A percentile compares a stretch with the other conserved stretches of the same genome.
Conservation (phyloP, 306 rosid genomes). For the Medicago arabica region DNA sequence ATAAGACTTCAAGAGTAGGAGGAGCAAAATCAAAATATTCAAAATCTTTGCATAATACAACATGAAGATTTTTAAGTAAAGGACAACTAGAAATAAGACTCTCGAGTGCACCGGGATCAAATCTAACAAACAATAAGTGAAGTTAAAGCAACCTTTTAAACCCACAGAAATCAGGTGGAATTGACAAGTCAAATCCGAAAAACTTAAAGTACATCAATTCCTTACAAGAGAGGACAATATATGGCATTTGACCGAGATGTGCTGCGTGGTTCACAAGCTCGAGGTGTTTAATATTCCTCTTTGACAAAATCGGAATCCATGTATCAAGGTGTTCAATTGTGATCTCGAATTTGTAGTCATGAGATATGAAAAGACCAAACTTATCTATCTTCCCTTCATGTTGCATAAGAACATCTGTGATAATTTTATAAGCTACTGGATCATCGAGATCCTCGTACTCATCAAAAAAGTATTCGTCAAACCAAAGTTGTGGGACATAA, state of each 20-base stretch:
- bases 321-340: not conserved
- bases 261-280: accelerated
- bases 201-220: constrained; percentile 10
- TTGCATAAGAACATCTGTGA: not conserved
- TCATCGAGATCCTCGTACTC: not conserved
- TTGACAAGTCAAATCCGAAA: not conserved
- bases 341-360: not conserved
- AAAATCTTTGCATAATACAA: not conserved
- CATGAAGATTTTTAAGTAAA: not conserved
- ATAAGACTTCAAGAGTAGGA: too few species aligned
- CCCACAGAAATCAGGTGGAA: constrained; percentile 13
- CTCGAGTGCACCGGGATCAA: not conserved
- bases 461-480: not conserved
- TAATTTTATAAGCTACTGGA: not conserved
- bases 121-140: not conserved
- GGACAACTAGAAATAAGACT: constrained; percentile 32
- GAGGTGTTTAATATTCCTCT: not conserved
- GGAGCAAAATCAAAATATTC: too few species aligned
- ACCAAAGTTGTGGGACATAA: not conserved
- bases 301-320: not conserved
- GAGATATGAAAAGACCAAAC: not conserved
- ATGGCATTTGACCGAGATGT: not conserved
- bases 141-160: not conserved
- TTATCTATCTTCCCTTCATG: not conserved
- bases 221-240: constrained; percentile 24